Conservation (phyloP, 371 early-diverging fungal species). For the Syncephalastrum racemosum region DNA sequence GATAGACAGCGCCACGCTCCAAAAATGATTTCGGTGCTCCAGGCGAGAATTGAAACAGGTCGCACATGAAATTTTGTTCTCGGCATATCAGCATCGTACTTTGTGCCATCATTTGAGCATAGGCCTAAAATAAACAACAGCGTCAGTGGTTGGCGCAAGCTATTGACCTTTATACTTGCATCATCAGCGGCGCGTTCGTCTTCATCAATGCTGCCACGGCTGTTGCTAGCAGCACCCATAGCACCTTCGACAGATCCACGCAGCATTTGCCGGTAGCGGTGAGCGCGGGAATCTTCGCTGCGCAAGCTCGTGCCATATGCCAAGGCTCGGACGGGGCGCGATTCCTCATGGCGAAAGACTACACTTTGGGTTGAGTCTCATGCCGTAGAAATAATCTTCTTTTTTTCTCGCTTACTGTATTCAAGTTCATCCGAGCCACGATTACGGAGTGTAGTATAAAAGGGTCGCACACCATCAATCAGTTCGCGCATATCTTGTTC, state of each 20-base stretch:
- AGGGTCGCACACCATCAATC: constrained; percentile 34
- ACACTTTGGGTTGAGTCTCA: neutral
- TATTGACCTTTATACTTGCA: constrained; percentile 15
- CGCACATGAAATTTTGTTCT: constrained; percentile 85
- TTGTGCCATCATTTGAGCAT: constrained; percentile 50
- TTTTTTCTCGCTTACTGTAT: constrained; percentile 31
- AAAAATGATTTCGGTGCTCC: constrained; percentile 43
- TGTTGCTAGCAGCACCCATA: constrained; percentile 18
- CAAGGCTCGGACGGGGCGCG: constrained; percentile 43
- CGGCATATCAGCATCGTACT: constrained; percentile 48
- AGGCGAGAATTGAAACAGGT: constrained; percentile 66
- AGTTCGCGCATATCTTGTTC: constrained; percentile 50
- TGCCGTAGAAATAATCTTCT: neutral
- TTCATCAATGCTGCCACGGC: constrained; percentile 39
- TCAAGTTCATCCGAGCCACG: constrained; percentile 48
- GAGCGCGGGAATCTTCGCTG: constrained; percentile 34
- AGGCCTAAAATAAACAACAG: constrained; percentile 31
- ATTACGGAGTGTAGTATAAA: constrained; percentile 38
- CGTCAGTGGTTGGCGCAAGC: neutral
- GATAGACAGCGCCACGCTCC: constrained; percentile 43
- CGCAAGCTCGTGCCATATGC: constrained; percentile 43
- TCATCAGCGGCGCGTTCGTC: constrained; percentile 49
- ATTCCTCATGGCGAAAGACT: constrained; percentile 52
- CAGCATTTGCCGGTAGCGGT: constrained; percentile 48
- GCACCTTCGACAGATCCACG: constrained; percentile 50